These are phyloP conservation scores for Cercospora sp. DNA, from an alignment of 2,329 filamentous ascomycete species.

Conservation along the genomic window DNA sequence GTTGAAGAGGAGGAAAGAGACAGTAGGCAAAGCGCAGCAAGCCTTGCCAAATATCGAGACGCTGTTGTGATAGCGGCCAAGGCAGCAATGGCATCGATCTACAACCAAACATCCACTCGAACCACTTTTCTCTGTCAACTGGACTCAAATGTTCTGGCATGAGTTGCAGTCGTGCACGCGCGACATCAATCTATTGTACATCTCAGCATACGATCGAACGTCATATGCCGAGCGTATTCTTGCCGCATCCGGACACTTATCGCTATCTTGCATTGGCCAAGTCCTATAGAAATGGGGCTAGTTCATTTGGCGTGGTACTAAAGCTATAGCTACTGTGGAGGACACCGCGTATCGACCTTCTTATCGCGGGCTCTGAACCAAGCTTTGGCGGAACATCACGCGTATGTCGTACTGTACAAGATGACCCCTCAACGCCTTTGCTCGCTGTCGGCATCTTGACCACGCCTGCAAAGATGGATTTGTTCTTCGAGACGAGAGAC, in stretches of 20 bases:
- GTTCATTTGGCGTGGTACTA: neutral
- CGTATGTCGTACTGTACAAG: neutral
- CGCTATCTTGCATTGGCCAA: conserved; percentile 6
- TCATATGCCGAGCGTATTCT: conserved; percentile 1
- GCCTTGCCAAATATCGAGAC: conserved; percentile 25
- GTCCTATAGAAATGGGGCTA: neutral
- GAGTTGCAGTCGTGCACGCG: neutral
- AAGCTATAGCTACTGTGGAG: conserved; percentile 7
- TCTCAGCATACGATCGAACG: neutral
- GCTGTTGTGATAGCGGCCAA: conserved; percentile 14
- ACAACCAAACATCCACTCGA: neutral
- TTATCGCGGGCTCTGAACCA: conserved; percentile 11
- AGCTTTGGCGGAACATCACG: conserved; percentile 1
- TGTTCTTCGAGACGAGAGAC: neutral
- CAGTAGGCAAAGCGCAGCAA: conserved; percentile 7
- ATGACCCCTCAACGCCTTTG: neutral
- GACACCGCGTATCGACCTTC: conserved; percentile 7
- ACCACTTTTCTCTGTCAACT: neutral
- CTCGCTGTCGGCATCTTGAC: neutral
- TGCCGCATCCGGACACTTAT: conserved; percentile 6
- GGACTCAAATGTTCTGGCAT: neutral
- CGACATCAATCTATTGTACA: neutral
- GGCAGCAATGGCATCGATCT: neutral
- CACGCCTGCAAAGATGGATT: neutral
- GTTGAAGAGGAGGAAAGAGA: conserved; percentile 57